Percentiles rank a stretch among this genome's conserved stretches.
Evolutionary conservation across 495 filamentous ascomycete species (phyloP).

Genomic region (Annulohypoxylon nitens): DNA sequence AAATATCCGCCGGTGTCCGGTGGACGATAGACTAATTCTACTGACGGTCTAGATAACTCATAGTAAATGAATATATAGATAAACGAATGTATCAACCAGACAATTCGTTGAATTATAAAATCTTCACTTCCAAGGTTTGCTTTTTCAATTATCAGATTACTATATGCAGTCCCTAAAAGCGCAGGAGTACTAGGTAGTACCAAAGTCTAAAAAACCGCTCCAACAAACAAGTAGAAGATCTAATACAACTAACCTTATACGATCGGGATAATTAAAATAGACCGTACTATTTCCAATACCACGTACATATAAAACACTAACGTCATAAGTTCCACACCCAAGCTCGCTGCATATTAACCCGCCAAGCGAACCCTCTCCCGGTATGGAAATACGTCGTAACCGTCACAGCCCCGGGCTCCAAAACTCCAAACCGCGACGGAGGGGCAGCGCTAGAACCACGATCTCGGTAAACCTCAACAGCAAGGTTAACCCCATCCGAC

Average conservation of each 20-base stretch:
- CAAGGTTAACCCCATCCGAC: constrained; percentile 14
- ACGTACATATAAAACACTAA: not conserved
- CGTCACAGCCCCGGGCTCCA: not conserved
- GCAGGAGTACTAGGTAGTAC: no score
- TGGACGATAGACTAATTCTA: constrained; percentile 3
- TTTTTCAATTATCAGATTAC: not conserved
- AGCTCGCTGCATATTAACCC: constrained; percentile 43
- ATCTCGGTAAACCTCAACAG: constrained; percentile 16
- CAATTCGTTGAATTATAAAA: not conserved
- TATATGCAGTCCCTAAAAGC: not conserved
- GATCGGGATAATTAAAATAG: not conserved
- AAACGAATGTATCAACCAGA: not conserved
- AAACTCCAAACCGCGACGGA: constrained; percentile 9
- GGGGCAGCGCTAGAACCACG: not conserved
- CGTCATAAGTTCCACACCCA: constrained; percentile 18
- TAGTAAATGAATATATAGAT: not conserved
- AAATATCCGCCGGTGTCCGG: constrained; percentile 19
- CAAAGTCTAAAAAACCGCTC: no score
- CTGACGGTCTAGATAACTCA: not conserved
- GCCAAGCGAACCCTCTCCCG: constrained; percentile 31
- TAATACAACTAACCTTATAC: not conserved
- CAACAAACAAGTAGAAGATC: not conserved
- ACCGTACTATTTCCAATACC: not conserved
- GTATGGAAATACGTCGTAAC: not conserved
- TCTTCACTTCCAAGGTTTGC: not conserved